phyloP scores from a whole-genome alignment of 2,329 filamentous ascomycete genomes.

The Juglanconis oblonga region DNA sequence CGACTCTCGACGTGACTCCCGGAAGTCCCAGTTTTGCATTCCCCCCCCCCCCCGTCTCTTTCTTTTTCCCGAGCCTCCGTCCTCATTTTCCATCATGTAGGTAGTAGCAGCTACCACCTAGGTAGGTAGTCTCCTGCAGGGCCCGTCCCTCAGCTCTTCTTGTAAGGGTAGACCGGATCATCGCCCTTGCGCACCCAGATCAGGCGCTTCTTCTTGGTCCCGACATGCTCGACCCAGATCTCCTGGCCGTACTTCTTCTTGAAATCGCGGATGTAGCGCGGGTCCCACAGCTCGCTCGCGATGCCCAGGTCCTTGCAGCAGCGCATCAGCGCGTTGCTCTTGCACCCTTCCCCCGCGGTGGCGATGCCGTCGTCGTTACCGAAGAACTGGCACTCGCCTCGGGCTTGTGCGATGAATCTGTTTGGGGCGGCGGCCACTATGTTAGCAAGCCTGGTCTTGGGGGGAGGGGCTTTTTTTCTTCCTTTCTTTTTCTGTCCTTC shows the following conservation, averaged over 20 bases:
- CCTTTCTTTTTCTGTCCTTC: too few relatives aligned
- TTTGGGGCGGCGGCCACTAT: not conserved
- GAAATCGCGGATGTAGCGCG: slow-evolving; percentile 81
- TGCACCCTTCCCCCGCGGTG: slow-evolving; percentile 93
- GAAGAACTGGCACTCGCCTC: slow-evolving; percentile 95
- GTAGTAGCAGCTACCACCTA: not conserved
- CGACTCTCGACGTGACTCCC: too few relatives aligned
- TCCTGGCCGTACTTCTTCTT: slow-evolving; percentile 72
- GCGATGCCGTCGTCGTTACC: slow-evolving; percentile 77
- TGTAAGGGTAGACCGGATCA: slow-evolving; percentile 62
- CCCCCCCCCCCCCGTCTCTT: too few relatives aligned
- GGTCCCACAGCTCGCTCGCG: slow-evolving; percentile 95
- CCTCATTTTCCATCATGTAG: too few relatives aligned
- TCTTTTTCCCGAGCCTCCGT: too few relatives aligned
- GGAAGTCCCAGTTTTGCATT: too few relatives aligned
- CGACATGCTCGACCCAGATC: slow-evolving; percentile 83
- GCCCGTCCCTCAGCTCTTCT: slow-evolving; percentile 25
- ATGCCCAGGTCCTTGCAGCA: slow-evolving; percentile 98
- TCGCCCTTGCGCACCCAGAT: slow-evolving; percentile 85
- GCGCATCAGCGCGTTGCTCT: slow-evolving; percentile 95
- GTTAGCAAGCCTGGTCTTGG: not conserved
- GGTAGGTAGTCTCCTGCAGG: not conserved
- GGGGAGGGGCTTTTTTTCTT: not conserved
- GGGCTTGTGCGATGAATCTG: slow-evolving; percentile 87
- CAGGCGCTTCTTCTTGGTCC: slow-evolving; percentile 85